Base-by-base conservation (phyloP, 2,329 filamentous ascomycete genomes). In the Fusarium marasasianum region DNA sequence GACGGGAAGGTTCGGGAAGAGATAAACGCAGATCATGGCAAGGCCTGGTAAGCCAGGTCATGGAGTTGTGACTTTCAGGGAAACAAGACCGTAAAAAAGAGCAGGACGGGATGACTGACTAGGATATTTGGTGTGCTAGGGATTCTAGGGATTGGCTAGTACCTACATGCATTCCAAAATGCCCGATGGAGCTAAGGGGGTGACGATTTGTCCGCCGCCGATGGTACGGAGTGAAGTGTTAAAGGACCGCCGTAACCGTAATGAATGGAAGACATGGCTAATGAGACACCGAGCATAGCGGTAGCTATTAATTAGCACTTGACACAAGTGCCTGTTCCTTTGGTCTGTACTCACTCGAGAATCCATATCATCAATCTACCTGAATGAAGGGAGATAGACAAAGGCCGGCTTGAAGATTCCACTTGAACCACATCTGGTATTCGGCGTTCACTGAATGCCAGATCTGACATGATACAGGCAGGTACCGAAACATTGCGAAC, bases 1-100 rank as follows among this genome's bases (percentile, higher is more conserved):
- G 71, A 41, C 18, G 20, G 47, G 40, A 31, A 47, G 31, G 26
- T 15, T 53, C 71, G 40, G 44, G 51, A 59, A 56, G 53, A 48
- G 48, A 62, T 55, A 44, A 72, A 50, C 41, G 72, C 43, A 74
- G 71, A 74, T 74, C 71, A 45, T 57, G 22, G 50, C 29, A 62
- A 45, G 55, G 61, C 51, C 54, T 60, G 58, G 58, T 47, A 56
- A 38, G 51, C 54, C 47, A 45, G 51, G 59, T 55, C 51, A 73
- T 33, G 55, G 55, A 66, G 38, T 33, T 38, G 33, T 43, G n/a
- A 54, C 65, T 45, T 38, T 48, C 61, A 65, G 55, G 44, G 48
- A 69, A 65, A 35, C 29, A 68, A 40, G 35, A 45, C n/a, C 53
- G 53, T 63, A 24, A 45, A 63, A 63, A 65, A 20, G 45, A 45